Conservation (phyloP, 1,139 yeast genomes). For the Zygosaccharomyces sapae region DNA sequence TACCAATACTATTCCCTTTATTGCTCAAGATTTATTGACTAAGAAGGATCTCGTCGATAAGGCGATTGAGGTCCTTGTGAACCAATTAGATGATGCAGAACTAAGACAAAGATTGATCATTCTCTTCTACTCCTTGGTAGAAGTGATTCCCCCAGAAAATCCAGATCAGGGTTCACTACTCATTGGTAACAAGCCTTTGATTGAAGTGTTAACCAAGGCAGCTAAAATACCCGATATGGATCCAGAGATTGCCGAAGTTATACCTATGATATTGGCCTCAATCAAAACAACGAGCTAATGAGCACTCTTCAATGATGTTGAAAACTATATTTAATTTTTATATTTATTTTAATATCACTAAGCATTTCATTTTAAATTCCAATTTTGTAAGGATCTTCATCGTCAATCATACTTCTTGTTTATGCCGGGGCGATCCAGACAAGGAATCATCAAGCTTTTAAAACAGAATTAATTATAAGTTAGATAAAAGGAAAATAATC, state of each 20-base stretch:
- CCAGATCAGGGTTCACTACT: slow-evolving; percentile 8
- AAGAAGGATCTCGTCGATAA: slow-evolving; percentile 26
- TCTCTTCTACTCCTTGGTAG: slow-evolving; percentile 29
- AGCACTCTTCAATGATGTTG: neutral
- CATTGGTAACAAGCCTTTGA: slow-evolving; percentile 13
- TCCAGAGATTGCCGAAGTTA: slow-evolving; percentile 12
- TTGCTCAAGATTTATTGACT: slow-evolving; percentile 28
- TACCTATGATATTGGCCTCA: slow-evolving; percentile 9
- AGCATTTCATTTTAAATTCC: too few species aligned
- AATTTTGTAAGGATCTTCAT: neutral
- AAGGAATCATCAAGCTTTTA: neutral
- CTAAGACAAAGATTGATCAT: slow-evolving; percentile 29
- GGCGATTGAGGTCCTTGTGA: slow-evolving; percentile 21
- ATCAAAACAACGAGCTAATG: neutral
- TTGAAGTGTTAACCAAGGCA: slow-evolving; percentile 12
- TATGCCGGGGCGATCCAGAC: neutral
- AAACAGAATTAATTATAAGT: neutral
- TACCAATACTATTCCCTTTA: slow-evolving; percentile 31
- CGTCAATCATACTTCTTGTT: neutral
- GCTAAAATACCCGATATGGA: slow-evolving; percentile 9
- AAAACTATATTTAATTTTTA: too few species aligned
- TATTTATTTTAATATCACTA: too few species aligned
- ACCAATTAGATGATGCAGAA: slow-evolving; percentile 28
- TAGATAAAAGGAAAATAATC: neutral
- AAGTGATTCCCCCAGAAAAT: slow-evolving; percentile 18